Evolutionary conservation across 2,329 filamentous ascomycete species (phyloP), one percentile per base, ranked within the genome.

Genomic region (Aspergillus sp.): DNA sequence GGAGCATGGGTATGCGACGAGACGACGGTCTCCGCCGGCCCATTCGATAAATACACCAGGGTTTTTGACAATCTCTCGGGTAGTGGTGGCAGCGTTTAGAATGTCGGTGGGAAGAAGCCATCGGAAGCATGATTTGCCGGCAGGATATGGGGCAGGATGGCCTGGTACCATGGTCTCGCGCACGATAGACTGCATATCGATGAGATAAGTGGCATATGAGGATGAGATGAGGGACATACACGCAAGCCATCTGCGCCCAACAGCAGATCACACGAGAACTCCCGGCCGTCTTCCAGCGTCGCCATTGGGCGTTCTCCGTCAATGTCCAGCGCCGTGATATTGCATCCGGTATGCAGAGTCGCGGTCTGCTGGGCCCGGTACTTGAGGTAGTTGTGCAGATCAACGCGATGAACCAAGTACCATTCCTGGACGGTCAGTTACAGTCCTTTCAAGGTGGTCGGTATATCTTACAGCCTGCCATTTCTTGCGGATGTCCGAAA

Each of bases 1-100:
- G 0, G 68, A 68, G 16, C 76, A 78, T 0, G 75, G 78, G 57
- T 77, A 78, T 19, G 74, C 71, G 2, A 80, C 72, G 0, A 79
- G 61, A 6, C 76, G 65, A 3, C 74, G 66, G 47, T 79, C 75
- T 1, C 62, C 52, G 1, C 61, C 73, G 20, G 73, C 69, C 57
- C 71, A 74, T 60, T 79, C 76, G 3, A 70, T 60, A 16, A 81
- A 64, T 6, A 75, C 47, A 0, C 76, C 76, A 2, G 54, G 52
- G 3, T 56, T 44, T 4, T 51, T 41, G 7, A 64, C 57, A 20
- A 54, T 52, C 1, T 54, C 45, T 14, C 43, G n/a, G 1, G 60
- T 63, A 4, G 34, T 43, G 3, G 49, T 40, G 6, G 56, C 9
- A 2, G 57, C 38, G 13, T 46, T 55, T 19, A 67, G 17, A 2